Evolutionary conservation across 768 basidiomycete genomes (phyloP).

Genomic region (Termitomyces sp.): DNA sequence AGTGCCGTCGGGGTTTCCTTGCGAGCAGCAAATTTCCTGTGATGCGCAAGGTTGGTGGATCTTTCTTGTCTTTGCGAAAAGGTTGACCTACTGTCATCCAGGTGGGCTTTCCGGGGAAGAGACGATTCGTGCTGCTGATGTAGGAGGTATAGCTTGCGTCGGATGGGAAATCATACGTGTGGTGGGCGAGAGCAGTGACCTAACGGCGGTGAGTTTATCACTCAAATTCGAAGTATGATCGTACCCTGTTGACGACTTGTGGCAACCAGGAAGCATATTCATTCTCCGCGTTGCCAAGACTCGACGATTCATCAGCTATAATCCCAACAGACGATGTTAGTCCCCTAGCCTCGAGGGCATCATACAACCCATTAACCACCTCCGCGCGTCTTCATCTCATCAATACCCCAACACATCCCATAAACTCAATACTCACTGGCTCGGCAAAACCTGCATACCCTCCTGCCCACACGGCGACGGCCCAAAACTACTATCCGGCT

Average conservation of each 20-base stretch:
- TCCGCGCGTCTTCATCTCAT: conserved; percentile 32
- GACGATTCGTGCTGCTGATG: conserved; percentile 24
- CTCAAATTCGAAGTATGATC: background rate
- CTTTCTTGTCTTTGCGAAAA: background rate
- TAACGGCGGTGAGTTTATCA: conserved; percentile 5
- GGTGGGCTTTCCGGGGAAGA: conserved; percentile 30
- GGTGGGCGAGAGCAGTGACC: conserved; percentile 40
- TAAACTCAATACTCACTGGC: conserved; percentile 27
- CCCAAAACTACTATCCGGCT: conserved; percentile 38
- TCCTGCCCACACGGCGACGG: conserved; percentile 43
- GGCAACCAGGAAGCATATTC: conserved; percentile 36
- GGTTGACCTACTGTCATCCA: conserved; percentile 37
- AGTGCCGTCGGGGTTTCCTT: conserved; percentile 32
- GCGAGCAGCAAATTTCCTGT: conserved; percentile 39
- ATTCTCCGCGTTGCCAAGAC: conserved; percentile 27
- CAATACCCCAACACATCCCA: background rate
- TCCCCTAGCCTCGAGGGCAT: conserved; percentile 29
- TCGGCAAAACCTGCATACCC: conserved; percentile 42
- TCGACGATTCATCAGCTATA: conserved; percentile 41
- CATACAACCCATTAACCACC: conserved; percentile 37
- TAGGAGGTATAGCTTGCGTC: conserved; percentile 34
- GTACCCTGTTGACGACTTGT: conserved; percentile 30
- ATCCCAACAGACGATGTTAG: conserved; percentile 34
- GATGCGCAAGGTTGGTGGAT: background rate
- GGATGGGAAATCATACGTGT: conserved; percentile 47